These are phyloP conservation scores for Cyberlindnera japonica DNA, from an alignment of 805 yeast species.

Conservation along the genomic window DNA sequence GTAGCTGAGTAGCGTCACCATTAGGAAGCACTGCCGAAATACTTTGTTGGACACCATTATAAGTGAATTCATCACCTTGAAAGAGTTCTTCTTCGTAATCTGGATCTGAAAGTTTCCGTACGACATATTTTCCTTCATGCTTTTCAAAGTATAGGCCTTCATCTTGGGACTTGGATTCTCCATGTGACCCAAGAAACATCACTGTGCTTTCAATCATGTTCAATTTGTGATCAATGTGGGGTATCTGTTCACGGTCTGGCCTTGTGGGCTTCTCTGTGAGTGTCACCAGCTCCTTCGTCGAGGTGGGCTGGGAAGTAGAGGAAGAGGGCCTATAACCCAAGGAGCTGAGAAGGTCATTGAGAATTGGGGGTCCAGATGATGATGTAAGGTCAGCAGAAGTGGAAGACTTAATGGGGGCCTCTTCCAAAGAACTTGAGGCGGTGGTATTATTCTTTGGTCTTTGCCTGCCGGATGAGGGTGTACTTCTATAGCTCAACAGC, in stretches of 20 bases:
- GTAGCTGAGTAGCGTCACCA: slow-evolving; percentile 42
- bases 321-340: neutral
- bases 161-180: slow-evolving; percentile 32
- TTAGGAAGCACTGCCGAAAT: slow-evolving; percentile 44
- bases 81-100: slow-evolving; percentile 24
- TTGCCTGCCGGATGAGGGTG: neutral
- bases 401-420: neutral
- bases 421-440: too few species aligned
- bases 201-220: neutral
- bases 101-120: slow-evolving; percentile 32
- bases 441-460: neutral
- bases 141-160: slow-evolving; percentile 40
- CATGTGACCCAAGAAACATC: slow-evolving; percentile 1
- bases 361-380: too few species aligned
- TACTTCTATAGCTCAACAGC: slow-evolving; percentile 15
- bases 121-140: slow-evolving; percentile 21
- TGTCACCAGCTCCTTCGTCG: slow-evolving; percentile 4
- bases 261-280: slow-evolving; percentile 13
- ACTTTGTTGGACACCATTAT: slow-evolving; percentile 36
- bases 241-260: slow-evolving; percentile 13
- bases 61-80: slow-evolving; percentile 35
- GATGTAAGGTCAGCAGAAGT: neutral
- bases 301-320: slow-evolving; percentile 1
- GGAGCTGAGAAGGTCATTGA: slow-evolving; percentile 2
- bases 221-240: neutral